Percentiles rank a stretch among this genome's conserved stretches.
These are phyloP conservation scores for Babesia caballi DNA, from an alignment of 169 alveolate species.

Conservation along the genomic window DNA sequence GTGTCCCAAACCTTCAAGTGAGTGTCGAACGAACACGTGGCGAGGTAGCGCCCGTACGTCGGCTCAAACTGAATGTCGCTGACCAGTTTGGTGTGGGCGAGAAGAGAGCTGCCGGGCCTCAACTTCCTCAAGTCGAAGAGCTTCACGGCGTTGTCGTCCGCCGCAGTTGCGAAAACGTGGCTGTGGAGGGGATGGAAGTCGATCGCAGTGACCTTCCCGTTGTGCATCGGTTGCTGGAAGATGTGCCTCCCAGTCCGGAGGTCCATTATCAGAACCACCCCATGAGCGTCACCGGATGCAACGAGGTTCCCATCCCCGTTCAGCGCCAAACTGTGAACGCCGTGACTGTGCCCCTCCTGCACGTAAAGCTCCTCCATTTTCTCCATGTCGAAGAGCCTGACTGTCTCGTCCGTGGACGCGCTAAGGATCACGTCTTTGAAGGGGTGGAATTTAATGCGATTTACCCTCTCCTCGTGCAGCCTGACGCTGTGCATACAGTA, in stretches of 20 bases:
- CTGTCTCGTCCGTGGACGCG: conserved; percentile 75
- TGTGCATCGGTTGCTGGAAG: conserved; percentile 68
- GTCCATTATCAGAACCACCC: conserved; percentile 73
- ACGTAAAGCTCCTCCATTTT: conserved; percentile 65
- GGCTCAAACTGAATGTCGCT: conserved; percentile 77
- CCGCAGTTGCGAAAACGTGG: conserved; percentile 73
- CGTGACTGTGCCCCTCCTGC: conserved; percentile 77
- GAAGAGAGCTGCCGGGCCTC: conserved; percentile 61
- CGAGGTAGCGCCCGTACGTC: conserved; percentile 72
- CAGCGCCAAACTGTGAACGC: conserved; percentile 67
- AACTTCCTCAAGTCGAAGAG: conserved; percentile 73
- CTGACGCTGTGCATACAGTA: conserved; percentile 51
- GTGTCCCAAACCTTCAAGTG: conserved; percentile 76
- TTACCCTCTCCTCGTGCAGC: conserved; percentile 70
- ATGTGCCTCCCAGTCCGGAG: conserved; percentile 75
- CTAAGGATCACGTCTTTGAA: conserved; percentile 63
- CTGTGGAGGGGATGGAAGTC: conserved; percentile 72
- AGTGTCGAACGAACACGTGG: conserved; percentile 77
- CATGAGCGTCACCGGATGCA: conserved; percentile 74
- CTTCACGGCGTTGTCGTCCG: conserved; percentile 75
- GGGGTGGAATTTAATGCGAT: conserved; percentile 72
- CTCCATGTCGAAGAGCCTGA: conserved; percentile 69
- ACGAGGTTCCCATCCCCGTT: conserved; percentile 76
- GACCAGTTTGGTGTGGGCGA: conserved; percentile 74
- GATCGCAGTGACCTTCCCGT: conserved; percentile 70